phyloP scores from a whole-genome alignment of 768 basidiomycete species.

The Peribolospora baueri region DNA sequence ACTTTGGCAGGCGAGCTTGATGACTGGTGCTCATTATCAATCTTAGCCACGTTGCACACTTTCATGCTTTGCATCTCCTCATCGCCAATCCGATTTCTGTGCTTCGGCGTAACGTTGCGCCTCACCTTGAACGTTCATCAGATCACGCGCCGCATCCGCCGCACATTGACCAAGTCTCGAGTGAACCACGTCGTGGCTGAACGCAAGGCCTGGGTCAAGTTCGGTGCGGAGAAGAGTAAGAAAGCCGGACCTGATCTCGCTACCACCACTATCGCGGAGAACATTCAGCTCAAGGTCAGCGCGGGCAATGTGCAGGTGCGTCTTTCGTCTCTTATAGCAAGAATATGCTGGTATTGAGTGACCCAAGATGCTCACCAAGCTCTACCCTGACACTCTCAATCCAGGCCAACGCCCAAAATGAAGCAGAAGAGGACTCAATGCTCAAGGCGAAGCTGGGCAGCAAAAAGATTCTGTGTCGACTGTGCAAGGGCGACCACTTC shows the following conservation, averaged over 20 bases:
- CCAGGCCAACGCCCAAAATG: conserved; percentile 6
- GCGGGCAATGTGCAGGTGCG: conserved; percentile 33
- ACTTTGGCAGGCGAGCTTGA: neutral
- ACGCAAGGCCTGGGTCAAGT: conserved; percentile 70
- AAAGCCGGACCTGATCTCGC: conserved; percentile 71
- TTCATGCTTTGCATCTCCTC: too few species aligned
- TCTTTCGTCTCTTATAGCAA: conserved; percentile 10
- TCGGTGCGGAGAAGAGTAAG: conserved; percentile 71
- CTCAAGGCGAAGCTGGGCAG: conserved; percentile 30
- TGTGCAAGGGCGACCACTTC: conserved; percentile 93
- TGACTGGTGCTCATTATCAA: neutral
- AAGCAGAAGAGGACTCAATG: neutral
- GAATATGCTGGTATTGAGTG: too few species aligned
- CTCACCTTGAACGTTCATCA: conserved; percentile 15
- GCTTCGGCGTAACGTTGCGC: too few species aligned
- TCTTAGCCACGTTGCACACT: too few species aligned
- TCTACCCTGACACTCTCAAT: too few species aligned
- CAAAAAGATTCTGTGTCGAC: conserved; percentile 70
- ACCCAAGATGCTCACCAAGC: too few species aligned
- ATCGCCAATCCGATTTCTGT: too few species aligned
- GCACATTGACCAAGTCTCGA: conserved; percentile 63
- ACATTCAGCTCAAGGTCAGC: conserved; percentile 36
- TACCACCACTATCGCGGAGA: conserved; percentile 64
- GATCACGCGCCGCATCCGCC: conserved; percentile 67
- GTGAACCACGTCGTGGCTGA: conserved; percentile 91